A percentile compares a stretch with the other conserved stretches of the same genome.
phyloP scores from a whole-genome alignment of 805 yeast genomes.

The Schwanniomyces pseudopolymorphus region DNA sequence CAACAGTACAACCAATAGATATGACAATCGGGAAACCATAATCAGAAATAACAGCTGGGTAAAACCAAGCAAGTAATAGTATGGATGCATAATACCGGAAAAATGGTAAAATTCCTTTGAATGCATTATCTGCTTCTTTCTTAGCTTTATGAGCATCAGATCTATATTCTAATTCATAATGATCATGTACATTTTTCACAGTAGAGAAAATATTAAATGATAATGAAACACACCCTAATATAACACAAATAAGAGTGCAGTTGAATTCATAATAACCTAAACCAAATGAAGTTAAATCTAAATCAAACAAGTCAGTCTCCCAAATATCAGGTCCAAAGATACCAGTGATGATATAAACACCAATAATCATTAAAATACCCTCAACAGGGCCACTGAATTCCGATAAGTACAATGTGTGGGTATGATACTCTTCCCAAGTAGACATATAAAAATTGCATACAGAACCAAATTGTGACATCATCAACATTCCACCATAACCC shows the following conservation, averaged over 20 bases:
- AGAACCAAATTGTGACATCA: conserved; percentile 69
- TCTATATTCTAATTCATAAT: conserved; percentile 38
- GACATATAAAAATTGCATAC: conserved; percentile 81
- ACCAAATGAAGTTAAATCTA: conserved; percentile 39
- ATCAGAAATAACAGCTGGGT: conserved; percentile 49
- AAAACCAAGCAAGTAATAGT: conserved; percentile 44
- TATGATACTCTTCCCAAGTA: conserved; percentile 95
- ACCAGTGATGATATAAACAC: conserved; percentile 61
- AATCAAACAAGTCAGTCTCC: conserved; percentile 44
- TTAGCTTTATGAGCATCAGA: conserved; percentile 22
- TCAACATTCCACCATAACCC: conserved; percentile 63
- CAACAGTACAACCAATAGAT: conserved; percentile 73
- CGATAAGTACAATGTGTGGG: conserved; percentile 76
- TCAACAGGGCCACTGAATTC: conserved; percentile 93
- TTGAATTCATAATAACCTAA: conserved; percentile 30
- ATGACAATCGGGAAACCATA: conserved; percentile 58
- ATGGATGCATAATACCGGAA: conserved; percentile 51
- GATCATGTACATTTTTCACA: conserved; percentile 53
- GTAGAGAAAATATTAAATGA: conserved; percentile 70
- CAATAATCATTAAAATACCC: conserved; percentile 70
- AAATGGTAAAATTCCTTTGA: conserved; percentile 67
- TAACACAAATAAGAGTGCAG: conserved; percentile 42
- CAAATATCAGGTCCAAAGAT: conserved; percentile 68
- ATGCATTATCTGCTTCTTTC: conserved; percentile 41
- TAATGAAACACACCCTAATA: conserved; percentile 53